A percentile compares a stretch with the other conserved stretches of the same genome.
Conservation (phyloP, 2,329 filamentous ascomycete species). For the Xylariaceae sp. region DNA sequence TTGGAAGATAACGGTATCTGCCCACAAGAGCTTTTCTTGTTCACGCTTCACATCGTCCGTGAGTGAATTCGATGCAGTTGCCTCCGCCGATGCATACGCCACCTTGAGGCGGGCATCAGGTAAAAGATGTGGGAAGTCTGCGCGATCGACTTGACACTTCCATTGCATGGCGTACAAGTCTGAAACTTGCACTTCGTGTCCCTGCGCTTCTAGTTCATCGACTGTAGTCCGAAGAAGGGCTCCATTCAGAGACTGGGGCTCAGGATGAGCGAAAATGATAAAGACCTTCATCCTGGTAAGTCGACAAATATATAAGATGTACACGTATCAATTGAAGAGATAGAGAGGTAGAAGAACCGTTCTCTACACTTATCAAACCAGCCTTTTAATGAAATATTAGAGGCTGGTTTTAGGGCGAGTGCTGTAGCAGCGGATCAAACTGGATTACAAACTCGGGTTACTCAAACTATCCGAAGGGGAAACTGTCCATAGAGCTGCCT, state of each 20-base stretch:
- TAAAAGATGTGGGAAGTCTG: slow-evolving; percentile 3
- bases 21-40: slow-evolving; percentile 13
- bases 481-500: too few relatives aligned
- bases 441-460: too few relatives aligned
- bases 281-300: slow-evolving; percentile 10
- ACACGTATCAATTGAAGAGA: background rate
- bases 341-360: background rate
- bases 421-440: too few relatives aligned
- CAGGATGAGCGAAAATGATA: slow-evolving; percentile 13
- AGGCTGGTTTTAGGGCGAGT: too few relatives aligned
- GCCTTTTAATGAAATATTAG: too few relatives aligned
- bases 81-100: slow-evolving; percentile 6
- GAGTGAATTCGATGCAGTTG: background rate
- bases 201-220: background rate
- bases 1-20: slow-evolving; percentile 2
- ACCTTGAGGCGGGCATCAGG: slow-evolving; percentile 7
- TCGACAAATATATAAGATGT: too few relatives aligned
- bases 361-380: background rate
- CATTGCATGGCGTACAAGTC: slow-evolving; percentile 15
- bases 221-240: background rate
- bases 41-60: slow-evolving; percentile 14
- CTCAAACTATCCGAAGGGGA: too few relatives aligned
- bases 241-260: slow-evolving; percentile 12
- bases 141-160: slow-evolving; percentile 11
- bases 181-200: slow-evolving; percentile 10